Base-by-base conservation (phyloP, 2,329 filamentous ascomycete species). In the Fusarium sp. region DNA sequence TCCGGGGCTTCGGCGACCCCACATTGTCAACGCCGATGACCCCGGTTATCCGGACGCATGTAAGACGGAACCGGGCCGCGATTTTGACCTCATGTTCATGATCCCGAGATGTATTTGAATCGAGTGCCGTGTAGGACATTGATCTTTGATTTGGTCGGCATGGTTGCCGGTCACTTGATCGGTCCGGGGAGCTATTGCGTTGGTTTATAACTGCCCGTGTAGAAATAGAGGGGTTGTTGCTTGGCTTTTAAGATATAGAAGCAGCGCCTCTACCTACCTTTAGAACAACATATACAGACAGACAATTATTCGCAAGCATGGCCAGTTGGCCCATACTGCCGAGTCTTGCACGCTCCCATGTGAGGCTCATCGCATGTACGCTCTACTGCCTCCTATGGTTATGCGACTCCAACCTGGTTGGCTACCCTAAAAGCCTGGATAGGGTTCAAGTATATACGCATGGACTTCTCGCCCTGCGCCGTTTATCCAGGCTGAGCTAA, bases 11-110 rank as follows among this genome's bases (percentile, higher is more conserved):
- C 44, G 47, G 55, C 23, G 30, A 46, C 60, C 61, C 65, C 72
- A 60, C 61, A 48, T 54, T 65, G 31, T 48, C 15, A 36, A 15
- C 27, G 52, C 47, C 44, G 48, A 27, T 41, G 39, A 12, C 62
- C 69, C 70, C 47, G 52, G 54, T 57, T 37, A 50, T 28, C 58
- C 66, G 52, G 68, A 57, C 43, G 58, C 56, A 56, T 62, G 60
- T 63, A 66, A 60, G 58, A 65, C 70, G 65, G 65, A 63, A 59
- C 47, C 41, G 61, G 47, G n/a, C 65, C 56, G 54, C 46, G 36
- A 55, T 50, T 64, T 43, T 18, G 48, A 51, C 18, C 41, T 51
- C 51, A 65, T 23, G 23, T 46, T 36, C 13, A 12, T 36, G 41
- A 36, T 46, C 16, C 53, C 28, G 53, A 36, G 15, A 44, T 27